Base-by-base conservation (phyloP, 495 filamentous ascomycete species). In the Beverwykella pulmonaria region DNA sequence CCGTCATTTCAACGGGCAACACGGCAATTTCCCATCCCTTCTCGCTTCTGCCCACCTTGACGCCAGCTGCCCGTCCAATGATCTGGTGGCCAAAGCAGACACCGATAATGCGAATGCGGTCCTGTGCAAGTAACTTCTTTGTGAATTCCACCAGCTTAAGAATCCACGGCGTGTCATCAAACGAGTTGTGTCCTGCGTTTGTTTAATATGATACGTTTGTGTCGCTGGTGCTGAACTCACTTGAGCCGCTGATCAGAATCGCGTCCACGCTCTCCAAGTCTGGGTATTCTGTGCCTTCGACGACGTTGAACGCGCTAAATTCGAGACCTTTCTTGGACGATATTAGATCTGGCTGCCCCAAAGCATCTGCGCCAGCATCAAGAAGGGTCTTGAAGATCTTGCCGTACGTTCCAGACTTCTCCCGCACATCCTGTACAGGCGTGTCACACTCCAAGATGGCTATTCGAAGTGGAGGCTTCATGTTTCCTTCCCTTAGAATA, bases 41-140 rank as follows among this genome's bases (percentile, higher is more conserved):
- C 30, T 84, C 80, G 69, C 83, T 90, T 44, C 85, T 77, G n/a
- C 80, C 86, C 8, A 96, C 88, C 49, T 83, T 83, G 30, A 76
- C 82, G 0, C 86, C 90, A 61, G 96, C 72, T 1, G 92, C 92
- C 20, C 92, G 82, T 0, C 84, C 91, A 54, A 96, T 80, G 54
- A 97, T 93, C 77, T 97, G 92, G 74, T 97, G 93, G 19, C 92
- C 93, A 75, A 93, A 97, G 74, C 93, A 97, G 27, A 94, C 83
- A 15, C 91, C 92, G 20, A 96, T 80, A 22, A 95, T 76, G 23
- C 85, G 82, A 22, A 96, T 82, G 59, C 83, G 80, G 19, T 78
- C 71, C 62, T 89, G 82, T 48, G 77, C 73, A 44, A 92, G 77
- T 53, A 88, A 69, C 53, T 80, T 72, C 61, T 83, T 82, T 0